Evolutionary conservation across 2,329 filamentous ascomycete species (phyloP), one percentile per base, ranked within the genome.

Genomic region (Colletotrichum kahawae): DNA sequence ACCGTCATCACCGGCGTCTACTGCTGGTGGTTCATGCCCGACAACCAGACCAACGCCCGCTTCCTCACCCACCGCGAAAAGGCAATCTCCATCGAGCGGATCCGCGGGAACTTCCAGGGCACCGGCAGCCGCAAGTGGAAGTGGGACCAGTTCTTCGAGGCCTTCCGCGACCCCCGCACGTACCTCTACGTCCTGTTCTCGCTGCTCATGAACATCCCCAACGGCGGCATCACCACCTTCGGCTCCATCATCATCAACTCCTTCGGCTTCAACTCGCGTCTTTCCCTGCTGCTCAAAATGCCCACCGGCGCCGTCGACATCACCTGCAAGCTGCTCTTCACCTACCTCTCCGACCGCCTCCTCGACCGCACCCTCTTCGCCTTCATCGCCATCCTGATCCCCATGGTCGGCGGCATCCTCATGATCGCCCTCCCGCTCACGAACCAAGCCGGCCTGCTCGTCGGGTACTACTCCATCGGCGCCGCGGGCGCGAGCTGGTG

Each of bases 1-100:
- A 79, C 81, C 43, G 31, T 80, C 76, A 74, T 76, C 69, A 65
- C 78, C 27, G 51, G 64, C 62, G 65, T 65, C 71, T 33, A 70
- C 65, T 80, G 70, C 70, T 80, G 70, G 77, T 78, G 51, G 75
- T 79, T 64, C 33, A 71, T 93, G 5, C 89, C 92, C 1, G 89
- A 93, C 77, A 86, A 88, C 4, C 90, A 90, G 0, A 87, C 90
- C 57, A 91, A 87, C 0, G 91, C 92, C 2, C 88, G 87, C 74
- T 93, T 91, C 79, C 86, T 93, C 18, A 88, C 83, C 10, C 80
- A 85, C 1, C 84, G 88, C 33, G 91, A 93, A 78, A 88, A 87
- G 68, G 82, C 81, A 5, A 84, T 90, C 14, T 88, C 89, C 3
- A 82, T 90, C 10, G 86, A 88, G 62, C 84, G 89, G 9, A 85